Percentiles rank a stretch among this genome's conserved stretches.
Evolutionary conservation across 2,329 filamentous ascomycete genomes (phyloP).

Genomic region (Exophiala xenobiotica): DNA sequence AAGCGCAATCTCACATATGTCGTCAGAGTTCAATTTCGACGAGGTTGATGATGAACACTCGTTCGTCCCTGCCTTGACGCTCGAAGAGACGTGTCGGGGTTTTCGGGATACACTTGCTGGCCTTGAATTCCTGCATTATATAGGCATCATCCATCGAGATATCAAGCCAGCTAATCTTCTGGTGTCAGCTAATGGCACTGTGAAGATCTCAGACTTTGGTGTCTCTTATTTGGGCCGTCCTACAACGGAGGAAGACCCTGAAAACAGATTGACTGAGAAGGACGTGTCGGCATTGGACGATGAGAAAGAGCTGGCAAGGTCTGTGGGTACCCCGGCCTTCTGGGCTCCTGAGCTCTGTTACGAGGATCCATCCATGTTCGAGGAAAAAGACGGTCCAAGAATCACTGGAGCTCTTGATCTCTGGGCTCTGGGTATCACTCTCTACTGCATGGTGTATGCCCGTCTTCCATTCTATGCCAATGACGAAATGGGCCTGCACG

Average conservation of each 20-base stretch:
- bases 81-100: constrained; percentile 75
- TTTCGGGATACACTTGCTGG: constrained; percentile 93
- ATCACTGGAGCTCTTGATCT: constrained; percentile 94
- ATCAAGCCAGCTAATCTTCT: constrained; percentile 97
- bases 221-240: constrained; percentile 95
- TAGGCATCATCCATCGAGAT: constrained; percentile 98
- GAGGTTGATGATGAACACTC: constrained; percentile 75
- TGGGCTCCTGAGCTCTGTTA: constrained; percentile 96
- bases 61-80: constrained; percentile 89
- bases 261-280: constrained; percentile 71
- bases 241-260: constrained; percentile 72
- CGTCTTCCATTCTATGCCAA: constrained; percentile 83
- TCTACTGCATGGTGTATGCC: constrained; percentile 93
- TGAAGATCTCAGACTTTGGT: constrained; percentile 98
- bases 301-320: constrained; percentile 94
- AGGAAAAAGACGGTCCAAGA: constrained; percentile 56
- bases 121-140: constrained; percentile 88
- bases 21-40: constrained; percentile 45
- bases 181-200: constrained; percentile 77
- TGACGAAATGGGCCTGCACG: constrained; percentile 88
- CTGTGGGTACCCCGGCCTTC: constrained; percentile 94
- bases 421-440: constrained; percentile 93
- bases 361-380: constrained; percentile 64
- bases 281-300: constrained; percentile 87
- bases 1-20: constrained; percentile 38